Base-by-base conservation (phyloP, 2,329 filamentous ascomycete species). In the Sclerotinia nivalis region DNA sequence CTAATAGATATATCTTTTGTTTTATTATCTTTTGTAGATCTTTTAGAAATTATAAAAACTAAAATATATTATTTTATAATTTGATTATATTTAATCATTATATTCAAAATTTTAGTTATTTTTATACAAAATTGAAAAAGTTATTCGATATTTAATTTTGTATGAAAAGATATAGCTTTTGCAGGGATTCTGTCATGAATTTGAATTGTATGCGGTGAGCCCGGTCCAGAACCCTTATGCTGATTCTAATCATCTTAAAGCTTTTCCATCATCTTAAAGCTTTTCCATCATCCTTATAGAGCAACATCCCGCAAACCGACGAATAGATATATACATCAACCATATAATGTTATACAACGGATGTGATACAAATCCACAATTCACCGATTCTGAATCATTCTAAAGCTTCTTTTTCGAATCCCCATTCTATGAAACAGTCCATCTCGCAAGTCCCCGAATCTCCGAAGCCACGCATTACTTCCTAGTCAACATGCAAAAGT, bases 361-460 rank as follows among this genome's bases (percentile, higher is more conserved):
- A 43, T 40, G 61, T 65, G 34, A 1, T 37, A 54, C 47, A 34
- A 28, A 28, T 37, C 12, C 47, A 64, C 60, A 34, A 50, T 20
- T 50, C 60, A 52, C 61, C 61, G 15, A 64, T 65, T 54, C 61
- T 52, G n/a, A 28, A 65, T 52, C n/a, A 65, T 65, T 52, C 61
- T 52, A 52, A 65, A 52, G 47, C 61, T 65, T 65, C 61, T 43
- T 54, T 59, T 49, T 49, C n/a, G 25, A 25, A 40, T 7, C 22
- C 28, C 20, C 10, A 66, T 15, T 15, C 10, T 22, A 22, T 20
- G 34, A 31, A 20, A 55, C 31, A 49, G 43, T 49, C 7, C 34
- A 69, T 69, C 67, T 34, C 49, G 55, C 59, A 64, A 69, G 67
- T 69, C 67, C 49, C 67, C 67, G 67, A 56, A 47, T 65, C 58